Evolutionary conservation across 345 rosid genomes (phyloP).

Genomic region (Pugionium dolabratum): DNA sequence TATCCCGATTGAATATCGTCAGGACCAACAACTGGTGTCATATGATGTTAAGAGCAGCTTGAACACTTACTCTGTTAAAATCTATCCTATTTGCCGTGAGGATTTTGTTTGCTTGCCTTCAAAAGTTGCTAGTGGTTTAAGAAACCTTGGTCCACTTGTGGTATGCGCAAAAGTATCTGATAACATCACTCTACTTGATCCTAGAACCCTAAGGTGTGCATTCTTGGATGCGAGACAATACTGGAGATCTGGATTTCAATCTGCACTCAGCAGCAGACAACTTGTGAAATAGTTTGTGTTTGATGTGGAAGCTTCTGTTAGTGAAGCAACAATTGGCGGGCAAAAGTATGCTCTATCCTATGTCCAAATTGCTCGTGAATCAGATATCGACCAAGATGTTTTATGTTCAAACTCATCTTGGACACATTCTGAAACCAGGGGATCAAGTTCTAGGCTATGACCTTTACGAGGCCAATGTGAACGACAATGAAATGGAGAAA

Average conservation of each 20-base stretch:
- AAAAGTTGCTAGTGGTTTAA: slow-evolving; percentile 45
- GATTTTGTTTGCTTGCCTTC: slow-evolving; percentile 58
- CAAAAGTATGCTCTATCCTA: slow-evolving; percentile 52
- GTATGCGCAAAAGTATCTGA: slow-evolving; percentile 61
- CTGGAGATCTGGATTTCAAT: slow-evolving; percentile 48
- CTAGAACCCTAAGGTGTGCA: slow-evolving; percentile 49
- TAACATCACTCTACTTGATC: slow-evolving; percentile 57
- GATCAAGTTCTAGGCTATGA: slow-evolving; percentile 62
- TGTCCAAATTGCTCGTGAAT: slow-evolving; percentile 54
- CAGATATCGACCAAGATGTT: slow-evolving; percentile 54
- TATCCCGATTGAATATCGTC: slow-evolving; percentile 49
- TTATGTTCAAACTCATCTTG: slow-evolving; percentile 54
- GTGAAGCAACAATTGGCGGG: slow-evolving; percentile 50
- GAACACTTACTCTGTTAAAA: slow-evolving; percentile 61
- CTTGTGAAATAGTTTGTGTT: slow-evolving; percentile 62
- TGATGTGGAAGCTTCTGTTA: slow-evolving; percentile 46
- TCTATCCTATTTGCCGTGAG: slow-evolving; percentile 59
- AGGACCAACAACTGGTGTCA: slow-evolving; percentile 55
- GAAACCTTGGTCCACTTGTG: slow-evolving; percentile 63
- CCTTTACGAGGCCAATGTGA: slow-evolving; percentile 50
- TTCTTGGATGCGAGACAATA: slow-evolving; percentile 58
- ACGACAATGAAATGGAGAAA: slow-evolving; percentile 55
- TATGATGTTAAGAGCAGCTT: slow-evolving; percentile 59
- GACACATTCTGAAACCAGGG: slow-evolving; percentile 57
- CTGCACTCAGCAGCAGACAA: slow-evolving; percentile 55